Conservation (phyloP, 331 rosid species). For the Spiraea crenata region DNA sequence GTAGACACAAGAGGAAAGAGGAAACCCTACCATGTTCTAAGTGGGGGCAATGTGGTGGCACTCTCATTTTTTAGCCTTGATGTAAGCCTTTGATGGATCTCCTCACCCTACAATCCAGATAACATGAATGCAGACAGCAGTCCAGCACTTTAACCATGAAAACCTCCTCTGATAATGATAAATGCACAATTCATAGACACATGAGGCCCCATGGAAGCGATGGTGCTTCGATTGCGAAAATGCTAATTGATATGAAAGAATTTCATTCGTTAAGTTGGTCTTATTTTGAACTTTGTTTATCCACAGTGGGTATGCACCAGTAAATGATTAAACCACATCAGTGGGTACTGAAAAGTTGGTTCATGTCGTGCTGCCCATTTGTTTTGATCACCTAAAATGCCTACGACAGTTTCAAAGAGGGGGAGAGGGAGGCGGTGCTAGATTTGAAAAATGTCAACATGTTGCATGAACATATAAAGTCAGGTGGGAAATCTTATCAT, state of each 20-base stretch:
- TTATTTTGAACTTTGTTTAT: too few relatives aligned
- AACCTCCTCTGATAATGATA: background rate
- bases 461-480: constrained; percentile 11
- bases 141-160: constrained; percentile 3
- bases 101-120: constrained; percentile 15
- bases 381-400: too few relatives aligned
- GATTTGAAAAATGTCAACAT: background rate
- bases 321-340: too few relatives aligned
- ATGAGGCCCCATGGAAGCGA: background rate
- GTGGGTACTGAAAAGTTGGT: too few relatives aligned
- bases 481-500: background rate
- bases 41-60: constrained; percentile 8
- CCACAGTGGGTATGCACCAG: too few relatives aligned
- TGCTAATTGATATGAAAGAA: too few relatives aligned
- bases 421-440: background rate
- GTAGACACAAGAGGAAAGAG: background rate
- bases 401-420: background rate
- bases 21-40: constrained; percentile 21
- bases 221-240: background rate
- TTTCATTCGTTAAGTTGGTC: too few relatives aligned
- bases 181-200: background rate
- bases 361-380: too few relatives aligned
- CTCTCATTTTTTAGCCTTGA: background rate
- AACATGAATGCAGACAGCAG: background rate
- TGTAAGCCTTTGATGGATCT: constrained; percentile 22